phyloP scores from a whole-genome alignment of 2,329 filamentous ascomycete species.

The Nothophoma quercina region DNA sequence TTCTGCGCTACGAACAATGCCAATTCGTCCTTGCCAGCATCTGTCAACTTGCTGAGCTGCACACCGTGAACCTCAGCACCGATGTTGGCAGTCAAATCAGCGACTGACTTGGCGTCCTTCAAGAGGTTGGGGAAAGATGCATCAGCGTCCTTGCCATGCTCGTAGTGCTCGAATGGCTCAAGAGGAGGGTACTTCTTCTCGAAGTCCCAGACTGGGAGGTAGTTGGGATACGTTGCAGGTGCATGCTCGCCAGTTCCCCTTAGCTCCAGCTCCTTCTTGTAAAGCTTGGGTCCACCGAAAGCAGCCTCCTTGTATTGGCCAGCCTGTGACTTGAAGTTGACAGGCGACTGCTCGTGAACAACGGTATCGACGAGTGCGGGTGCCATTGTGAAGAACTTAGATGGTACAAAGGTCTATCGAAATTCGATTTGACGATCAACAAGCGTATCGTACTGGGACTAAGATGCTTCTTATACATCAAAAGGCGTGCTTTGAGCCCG shows the following conservation, averaged over 20 bases:
- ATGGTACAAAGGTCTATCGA: background rate
- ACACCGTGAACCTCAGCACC: conserved; percentile 75
- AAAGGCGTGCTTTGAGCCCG: conserved; percentile 1
- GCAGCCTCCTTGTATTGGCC: conserved; percentile 54
- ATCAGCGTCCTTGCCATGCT: conserved; percentile 80
- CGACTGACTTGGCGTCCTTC: conserved; percentile 58
- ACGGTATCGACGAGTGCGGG: conserved; percentile 52
- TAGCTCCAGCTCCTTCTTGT: conserved; percentile 60
- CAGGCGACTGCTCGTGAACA: conserved; percentile 28
- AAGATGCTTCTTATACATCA: conserved; percentile 23
- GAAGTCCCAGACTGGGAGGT: conserved; percentile 75
- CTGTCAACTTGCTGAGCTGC: conserved; percentile 72
- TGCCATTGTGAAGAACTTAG: conserved; percentile 44
- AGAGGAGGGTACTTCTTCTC: conserved; percentile 68
- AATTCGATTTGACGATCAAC: conserved; percentile 1
- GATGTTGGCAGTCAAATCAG: conserved; percentile 74
- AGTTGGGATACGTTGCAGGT: conserved; percentile 72
- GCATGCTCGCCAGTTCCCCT: conserved; percentile 62
- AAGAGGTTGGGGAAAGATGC: conserved; percentile 73
- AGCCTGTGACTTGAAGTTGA: conserved; percentile 43
- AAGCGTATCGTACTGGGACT: background rate
- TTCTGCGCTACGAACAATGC: conserved; percentile 77
- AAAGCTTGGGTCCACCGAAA: conserved; percentile 51
- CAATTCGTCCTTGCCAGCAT: conserved; percentile 77
- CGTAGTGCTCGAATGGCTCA: conserved; percentile 73